phyloP scores from a whole-genome alignment of 1,284 basidiomycete species.

The Puccinia horiana region DNA sequence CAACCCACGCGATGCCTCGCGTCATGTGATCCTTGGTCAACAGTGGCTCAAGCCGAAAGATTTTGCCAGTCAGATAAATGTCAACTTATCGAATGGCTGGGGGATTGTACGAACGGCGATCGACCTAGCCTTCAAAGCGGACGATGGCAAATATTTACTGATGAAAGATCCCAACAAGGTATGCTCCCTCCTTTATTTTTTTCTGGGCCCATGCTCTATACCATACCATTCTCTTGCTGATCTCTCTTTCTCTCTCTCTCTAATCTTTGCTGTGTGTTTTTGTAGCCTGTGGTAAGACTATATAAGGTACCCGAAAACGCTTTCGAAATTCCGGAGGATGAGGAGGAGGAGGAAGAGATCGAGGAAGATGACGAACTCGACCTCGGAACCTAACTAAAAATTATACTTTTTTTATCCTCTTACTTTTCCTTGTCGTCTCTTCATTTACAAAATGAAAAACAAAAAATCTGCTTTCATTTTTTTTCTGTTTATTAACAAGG shows the following conservation, averaged over 20 bases:
- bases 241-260: constrained; percentile 50
- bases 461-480: too few relatives aligned
- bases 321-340: constrained; percentile 65
- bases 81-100: constrained; percentile 95
- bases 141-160: constrained; percentile 92
- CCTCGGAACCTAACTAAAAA: constrained; percentile 44
- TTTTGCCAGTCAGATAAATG: constrained; percentile 91
- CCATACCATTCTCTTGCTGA: constrained; percentile 50
- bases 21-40: constrained; percentile 92
- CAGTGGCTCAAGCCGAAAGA: constrained; percentile 92
- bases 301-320: constrained; percentile 86
- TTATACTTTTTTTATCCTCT: too few relatives aligned
- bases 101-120: constrained; percentile 93
- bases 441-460: too few relatives aligned
- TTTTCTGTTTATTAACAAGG: too few relatives aligned
- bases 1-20: constrained; percentile 87
- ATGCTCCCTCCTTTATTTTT: constrained; percentile 55
- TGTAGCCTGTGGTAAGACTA: constrained; percentile 83
- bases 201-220: constrained; percentile 42
- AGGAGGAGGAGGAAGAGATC: constrained; percentile 65
- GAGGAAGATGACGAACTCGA: constrained; percentile 51
- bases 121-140: constrained; percentile 88
- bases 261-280: neutral
- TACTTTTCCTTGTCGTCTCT: neutral
- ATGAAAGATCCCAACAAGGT: constrained; percentile 97